Base-by-base conservation (phyloP, 768 basidiomycete genomes). In the Sporobolomyces roseus region DNA sequence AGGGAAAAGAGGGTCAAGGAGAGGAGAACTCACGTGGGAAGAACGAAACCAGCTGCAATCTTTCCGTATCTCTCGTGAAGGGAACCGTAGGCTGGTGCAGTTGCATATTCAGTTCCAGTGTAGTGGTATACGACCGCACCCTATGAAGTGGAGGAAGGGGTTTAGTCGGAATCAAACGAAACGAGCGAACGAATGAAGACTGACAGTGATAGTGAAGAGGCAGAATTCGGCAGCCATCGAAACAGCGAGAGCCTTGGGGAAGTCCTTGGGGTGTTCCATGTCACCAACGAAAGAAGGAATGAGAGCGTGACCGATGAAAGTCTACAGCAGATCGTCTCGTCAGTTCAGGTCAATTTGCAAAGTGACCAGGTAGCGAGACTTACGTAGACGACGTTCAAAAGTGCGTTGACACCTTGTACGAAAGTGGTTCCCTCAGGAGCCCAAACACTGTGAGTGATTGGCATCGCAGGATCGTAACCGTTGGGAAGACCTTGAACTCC, bases 401-500 rank as follows among this genome's bases (percentile, higher is more conserved):
- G 32, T 1, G 75, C 75, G 48, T 72, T 71, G 33, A 76, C 56
- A 19, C 75, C 75, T 29, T 68, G 43, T 4, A 74, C 67, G 46
- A 76, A 77, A 8, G 76, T 75, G 0, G 75, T 77, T 14, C 76
- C 76, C 6, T 59, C 61, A 1, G 74, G 67, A 10, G 76, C 74
- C 72, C 75, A 75, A 9, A 67, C 68, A 14, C 54, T 48, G 35
- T 63, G 59, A 6, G 65, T 72, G 48, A 72, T 61, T n/a, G 27
- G 9, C 8, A 51, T 81, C 30, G 61, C 55, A 1, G 83, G 83
- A 61, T 81, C 78, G 35, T 73, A 78, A 82, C 80, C 1, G 81
- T 71, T 7, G 81, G 81, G 29, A 78, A 64, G 64, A 81, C 61
- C 59, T n/a, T 68, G 68, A 0, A 53, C 41, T 5, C 61, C 67